phyloP scores from a whole-genome alignment of 257 asterid species.

The Anisodus acutangulus region DNA sequence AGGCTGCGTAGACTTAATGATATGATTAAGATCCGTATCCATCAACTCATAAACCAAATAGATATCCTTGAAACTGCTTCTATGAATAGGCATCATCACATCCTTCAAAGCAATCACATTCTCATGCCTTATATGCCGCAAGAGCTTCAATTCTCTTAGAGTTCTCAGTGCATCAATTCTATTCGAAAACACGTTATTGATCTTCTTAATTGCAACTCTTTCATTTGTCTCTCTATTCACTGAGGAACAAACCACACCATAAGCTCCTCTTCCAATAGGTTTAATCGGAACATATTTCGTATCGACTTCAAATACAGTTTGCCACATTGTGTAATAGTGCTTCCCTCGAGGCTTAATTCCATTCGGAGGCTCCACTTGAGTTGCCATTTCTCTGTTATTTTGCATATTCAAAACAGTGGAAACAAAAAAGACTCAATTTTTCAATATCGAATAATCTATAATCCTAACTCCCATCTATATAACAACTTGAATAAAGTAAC shows the following conservation, averaged over 20 bases:
- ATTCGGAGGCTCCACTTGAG: conserved; percentile 41
- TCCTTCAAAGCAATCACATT: conserved; percentile 55
- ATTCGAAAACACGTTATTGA: conserved; percentile 48
- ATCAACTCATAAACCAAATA: conserved; percentile 55
- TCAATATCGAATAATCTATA: conserved; percentile 2
- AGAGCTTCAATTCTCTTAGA: conserved; percentile 52
- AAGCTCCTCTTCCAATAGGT: conserved; percentile 54
- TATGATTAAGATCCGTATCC: conserved; percentile 59
- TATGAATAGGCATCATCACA: conserved; percentile 50
- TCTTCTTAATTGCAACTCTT: conserved; percentile 55
- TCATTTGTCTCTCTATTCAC: conserved; percentile 49
- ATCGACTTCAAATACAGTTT: conserved; percentile 51
- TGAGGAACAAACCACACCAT: conserved; percentile 56
- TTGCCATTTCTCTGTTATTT: conserved; percentile 44
- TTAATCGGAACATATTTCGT: conserved; percentile 51
- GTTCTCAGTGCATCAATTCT: conserved; percentile 52
- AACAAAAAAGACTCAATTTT: neutral
- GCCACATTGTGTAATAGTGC: conserved; percentile 53
- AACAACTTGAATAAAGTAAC: conserved; percentile 11
- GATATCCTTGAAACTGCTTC: conserved; percentile 47
- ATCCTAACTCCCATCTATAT: conserved; percentile 12
- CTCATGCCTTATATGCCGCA: conserved; percentile 46
- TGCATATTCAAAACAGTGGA: neutral
- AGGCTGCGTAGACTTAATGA: conserved; percentile 52
- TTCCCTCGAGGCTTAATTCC: conserved; percentile 48